These are phyloP conservation scores for Myxozyma vanderwaltii DNA, from an alignment of 805 yeast genomes.

Conservation along the genomic window DNA sequence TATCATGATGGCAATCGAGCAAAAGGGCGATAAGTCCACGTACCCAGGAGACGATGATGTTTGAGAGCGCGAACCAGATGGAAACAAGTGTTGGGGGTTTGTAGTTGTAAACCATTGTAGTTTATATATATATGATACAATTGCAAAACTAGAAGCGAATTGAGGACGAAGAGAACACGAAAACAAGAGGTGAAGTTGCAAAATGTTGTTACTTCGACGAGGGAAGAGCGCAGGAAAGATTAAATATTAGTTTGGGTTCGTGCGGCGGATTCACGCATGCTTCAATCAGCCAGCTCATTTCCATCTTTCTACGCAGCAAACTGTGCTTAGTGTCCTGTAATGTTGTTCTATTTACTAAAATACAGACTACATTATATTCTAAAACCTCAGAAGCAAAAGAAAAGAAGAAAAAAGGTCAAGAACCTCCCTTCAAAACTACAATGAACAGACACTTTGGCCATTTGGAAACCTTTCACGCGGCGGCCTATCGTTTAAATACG, in stretches of 20 bases:
- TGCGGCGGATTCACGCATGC: neutral
- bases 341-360: no score
- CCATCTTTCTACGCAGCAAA: no score
- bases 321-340: no score
- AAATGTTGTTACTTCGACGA: no score
- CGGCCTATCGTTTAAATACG: neutral
- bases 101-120: constrained; percentile 21
- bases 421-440: no score
- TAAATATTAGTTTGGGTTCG: neutral
- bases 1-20: neutral
- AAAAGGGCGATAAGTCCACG: neutral
- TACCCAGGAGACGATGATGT: constrained; percentile 28
- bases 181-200: neutral
- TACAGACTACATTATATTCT: neutral
- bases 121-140: no score
- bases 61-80: constrained; percentile 24
- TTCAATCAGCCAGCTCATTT: neutral
- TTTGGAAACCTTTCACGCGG: no score
- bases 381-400: no score
- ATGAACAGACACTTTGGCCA: no score
- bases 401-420: no score
- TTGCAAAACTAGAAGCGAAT: neutral
- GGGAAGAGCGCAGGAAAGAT: neutral
- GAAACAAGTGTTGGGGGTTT: constrained; percentile 19
- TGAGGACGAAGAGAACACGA: neutral